phyloP scores from a whole-genome alignment of 2,329 filamentous ascomycete genomes.

The Fusarium euwallaceae region DNA sequence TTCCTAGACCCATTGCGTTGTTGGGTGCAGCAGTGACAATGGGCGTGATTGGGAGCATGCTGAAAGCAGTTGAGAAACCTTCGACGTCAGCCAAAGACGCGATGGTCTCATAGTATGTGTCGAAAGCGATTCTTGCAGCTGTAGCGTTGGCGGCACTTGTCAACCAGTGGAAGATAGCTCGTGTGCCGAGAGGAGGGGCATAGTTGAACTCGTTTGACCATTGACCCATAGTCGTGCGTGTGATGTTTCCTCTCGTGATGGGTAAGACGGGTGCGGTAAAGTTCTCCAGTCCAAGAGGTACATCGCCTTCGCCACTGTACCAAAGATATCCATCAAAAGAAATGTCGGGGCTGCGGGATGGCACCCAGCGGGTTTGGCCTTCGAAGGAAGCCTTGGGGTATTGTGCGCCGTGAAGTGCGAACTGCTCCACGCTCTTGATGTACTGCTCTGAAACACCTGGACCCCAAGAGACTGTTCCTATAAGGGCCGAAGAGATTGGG shows the following conservation, averaged over 20 bases:
- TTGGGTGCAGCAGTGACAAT: not conserved
- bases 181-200: not conserved
- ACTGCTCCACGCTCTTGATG: conserved; percentile 9
- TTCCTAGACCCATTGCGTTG: conserved; percentile 4
- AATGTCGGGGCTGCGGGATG: conserved; percentile 3
- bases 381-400: conserved; percentile 10
- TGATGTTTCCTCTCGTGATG: conserved; percentile 7
- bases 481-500: not conserved
- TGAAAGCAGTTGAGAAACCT: conserved; percentile 11
- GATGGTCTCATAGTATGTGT: conserved; percentile 4
- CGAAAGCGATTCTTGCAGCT: conserved; percentile 2
- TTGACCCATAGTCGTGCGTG: conserved; percentile 4
- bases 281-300: conserved; percentile 7
- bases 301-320: conserved; percentile 4
- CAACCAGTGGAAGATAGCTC: conserved; percentile 3
- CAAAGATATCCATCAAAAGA: conserved; percentile 7
- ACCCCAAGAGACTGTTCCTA: not conserved
- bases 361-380: conserved; percentile 5
- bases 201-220: conserved; percentile 9
- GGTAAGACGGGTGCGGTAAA: conserved; percentile 5
- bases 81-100: conserved; percentile 4
- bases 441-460: conserved; percentile 4
- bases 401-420: conserved; percentile 3
- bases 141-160: conserved; percentile 1
- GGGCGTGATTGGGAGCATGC: conserved; percentile 3